These are phyloP conservation scores for Oemleria cerasiformis DNA, from an alignment of 306 rosid species.

Conservation along the genomic window DNA sequence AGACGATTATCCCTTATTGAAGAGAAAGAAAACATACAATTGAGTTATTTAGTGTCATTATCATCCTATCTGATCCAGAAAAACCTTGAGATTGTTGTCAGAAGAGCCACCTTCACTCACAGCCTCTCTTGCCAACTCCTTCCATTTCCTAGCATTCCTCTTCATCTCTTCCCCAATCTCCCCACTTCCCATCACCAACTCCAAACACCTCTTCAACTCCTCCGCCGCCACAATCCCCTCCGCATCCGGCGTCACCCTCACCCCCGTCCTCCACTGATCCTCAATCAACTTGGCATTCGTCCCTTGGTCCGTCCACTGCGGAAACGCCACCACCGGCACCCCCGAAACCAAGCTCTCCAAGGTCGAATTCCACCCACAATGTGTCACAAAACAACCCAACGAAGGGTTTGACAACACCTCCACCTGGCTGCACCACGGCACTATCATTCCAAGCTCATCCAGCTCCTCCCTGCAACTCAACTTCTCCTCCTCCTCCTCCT, in stretches of 20 bases:
- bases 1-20: no score
- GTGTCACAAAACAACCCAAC: conserved; percentile 34
- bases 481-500: background rate
- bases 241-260: conserved; percentile 19
- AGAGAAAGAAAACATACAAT: background rate
- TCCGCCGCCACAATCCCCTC: conserved; percentile 21
- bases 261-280: conserved; percentile 33
- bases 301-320: conserved; percentile 26
- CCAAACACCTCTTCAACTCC: conserved; percentile 35
- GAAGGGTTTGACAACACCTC: conserved; percentile 26
- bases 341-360: conserved; percentile 34
- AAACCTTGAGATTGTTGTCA: conserved; percentile 19
- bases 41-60: background rate
- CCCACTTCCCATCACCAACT: conserved; percentile 25
- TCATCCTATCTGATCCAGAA: conserved; percentile 21
- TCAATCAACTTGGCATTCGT: conserved; percentile 39
- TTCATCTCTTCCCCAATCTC: conserved; percentile 19
- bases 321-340: conserved; percentile 30
- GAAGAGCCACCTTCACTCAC: conserved; percentile 36
- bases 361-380: conserved; percentile 41
- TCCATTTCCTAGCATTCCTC: conserved; percentile 33
- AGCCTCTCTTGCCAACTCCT: conserved; percentile 26
- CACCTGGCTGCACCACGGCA: conserved; percentile 34
- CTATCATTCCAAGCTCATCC: conserved; percentile 29
- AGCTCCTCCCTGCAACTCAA: conserved; percentile 15